These are phyloP conservation scores for Paulownia fortunei DNA, from an alignment of 257 asterid species.

Conservation along the genomic window DNA sequence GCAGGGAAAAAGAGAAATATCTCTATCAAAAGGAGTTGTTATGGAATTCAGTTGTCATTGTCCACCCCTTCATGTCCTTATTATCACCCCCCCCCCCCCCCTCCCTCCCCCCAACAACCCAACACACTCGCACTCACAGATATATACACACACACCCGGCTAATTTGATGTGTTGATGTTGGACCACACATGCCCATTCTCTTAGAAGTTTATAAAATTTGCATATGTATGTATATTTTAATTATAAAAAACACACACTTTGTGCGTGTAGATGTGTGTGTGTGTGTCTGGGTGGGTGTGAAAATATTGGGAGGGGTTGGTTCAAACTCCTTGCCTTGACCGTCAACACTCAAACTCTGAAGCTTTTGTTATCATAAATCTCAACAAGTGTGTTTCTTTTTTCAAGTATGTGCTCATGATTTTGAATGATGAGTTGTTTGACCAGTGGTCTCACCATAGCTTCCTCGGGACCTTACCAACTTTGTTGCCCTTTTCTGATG, in stretches of 20 bases:
- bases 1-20: slow-evolving; percentile 6
- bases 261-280: not conserved
- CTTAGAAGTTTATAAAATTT: not conserved
- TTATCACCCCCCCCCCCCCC: not conserved
- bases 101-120: not conserved
- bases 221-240: not conserved
- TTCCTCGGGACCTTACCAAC: slow-evolving; percentile 14
- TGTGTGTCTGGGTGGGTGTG: not conserved
- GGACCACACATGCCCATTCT: slow-evolving; percentile 14
- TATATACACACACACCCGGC: not conserved
- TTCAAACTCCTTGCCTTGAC: not conserved
- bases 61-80: slow-evolving; percentile 22
- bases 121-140: not conserved
- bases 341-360: not conserved
- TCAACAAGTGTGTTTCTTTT: not conserved
- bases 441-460: slow-evolving; percentile 19
- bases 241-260: not conserved
- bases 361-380: not conserved
- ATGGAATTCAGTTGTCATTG: slow-evolving; percentile 34
- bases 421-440: slow-evolving; percentile 44
- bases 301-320: slow-evolving; percentile 5
- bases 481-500: not conserved
- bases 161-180: slow-evolving; percentile 22
- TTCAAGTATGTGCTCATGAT: not conserved
- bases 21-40: slow-evolving; percentile 13